These are phyloP conservation scores for Discostella stelligeroides DNA, from an alignment of 108 stramenopile genomes.

Conservation along the genomic window DNA sequence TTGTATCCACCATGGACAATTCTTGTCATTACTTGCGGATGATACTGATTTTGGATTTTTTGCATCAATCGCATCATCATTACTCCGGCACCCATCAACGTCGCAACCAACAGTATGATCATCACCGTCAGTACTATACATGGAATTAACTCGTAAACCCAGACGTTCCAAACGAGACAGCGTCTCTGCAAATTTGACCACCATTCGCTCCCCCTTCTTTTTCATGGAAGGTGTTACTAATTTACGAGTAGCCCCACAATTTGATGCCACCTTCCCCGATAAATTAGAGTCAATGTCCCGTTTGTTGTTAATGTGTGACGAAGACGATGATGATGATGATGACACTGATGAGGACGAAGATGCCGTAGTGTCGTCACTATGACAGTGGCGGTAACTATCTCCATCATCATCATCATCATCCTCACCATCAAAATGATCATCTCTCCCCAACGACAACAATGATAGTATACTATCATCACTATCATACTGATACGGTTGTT, in stretches of 20 bases:
- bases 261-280: no score
- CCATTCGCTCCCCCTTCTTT: conserved; percentile 11
- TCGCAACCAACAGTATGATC: background rate
- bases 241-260: no score
- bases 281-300: no score
- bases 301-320: no score
- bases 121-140: background rate
- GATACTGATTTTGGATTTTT: conserved; percentile 7
- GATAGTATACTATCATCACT: conserved; percentile 30
- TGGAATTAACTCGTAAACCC: conserved; percentile 24
- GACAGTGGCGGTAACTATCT: no score
- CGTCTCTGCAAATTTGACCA: conserved; percentile 19
- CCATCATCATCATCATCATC: background rate
- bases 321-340: background rate
- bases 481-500: conserved; percentile 8
- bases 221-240: no score
- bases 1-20: conserved; percentile 45
- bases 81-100: no score
- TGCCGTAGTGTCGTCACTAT: no score
- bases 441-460: conserved; percentile 15
- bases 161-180: conserved; percentile 18
- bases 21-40: conserved; percentile 10
- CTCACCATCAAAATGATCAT: no score
- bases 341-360: background rate
- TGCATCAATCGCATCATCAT: conserved; percentile 8